These are phyloP conservation scores for Pogostemon cablin DNA, from an alignment of 257 asterid genomes.

Conservation along the genomic window DNA sequence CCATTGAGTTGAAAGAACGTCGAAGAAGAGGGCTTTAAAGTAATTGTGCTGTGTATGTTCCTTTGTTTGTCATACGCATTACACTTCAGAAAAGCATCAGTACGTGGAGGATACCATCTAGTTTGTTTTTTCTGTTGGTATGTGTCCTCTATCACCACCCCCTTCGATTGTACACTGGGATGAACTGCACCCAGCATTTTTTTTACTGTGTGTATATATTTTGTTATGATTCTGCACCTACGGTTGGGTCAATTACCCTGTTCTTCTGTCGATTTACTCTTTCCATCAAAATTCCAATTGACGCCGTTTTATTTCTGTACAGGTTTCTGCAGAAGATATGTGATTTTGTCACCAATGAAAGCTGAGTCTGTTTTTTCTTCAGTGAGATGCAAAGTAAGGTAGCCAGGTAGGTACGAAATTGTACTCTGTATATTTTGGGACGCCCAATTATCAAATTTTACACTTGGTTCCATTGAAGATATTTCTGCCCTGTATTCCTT, in stretches of 20 bases:
- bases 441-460: background rate
- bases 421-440: slow-evolving; percentile 7
- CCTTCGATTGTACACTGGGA: too few relatives aligned
- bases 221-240: background rate
- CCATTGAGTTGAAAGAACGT: slow-evolving; percentile 59
- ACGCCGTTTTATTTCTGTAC: slow-evolving; percentile 48
- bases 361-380: slow-evolving; percentile 16
- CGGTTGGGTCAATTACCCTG: slow-evolving; percentile 6
- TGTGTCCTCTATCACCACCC: slow-evolving; percentile 26
- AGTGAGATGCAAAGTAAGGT: slow-evolving; percentile 21
- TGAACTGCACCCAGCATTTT: too few relatives aligned
- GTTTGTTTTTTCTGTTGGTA: slow-evolving; percentile 42
- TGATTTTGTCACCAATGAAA: slow-evolving; percentile 21
- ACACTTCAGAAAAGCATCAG: slow-evolving; percentile 35
- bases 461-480: background rate
- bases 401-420: slow-evolving; percentile 12
- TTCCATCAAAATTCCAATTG: slow-evolving; percentile 44
- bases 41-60: slow-evolving; percentile 30
- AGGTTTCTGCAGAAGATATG: slow-evolving; percentile 35
- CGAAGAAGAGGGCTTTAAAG: slow-evolving; percentile 52
- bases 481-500: background rate
- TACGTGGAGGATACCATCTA: slow-evolving; percentile 41
- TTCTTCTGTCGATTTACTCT: slow-evolving; percentile 38
- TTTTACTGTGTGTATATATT: background rate
- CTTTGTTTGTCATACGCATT: slow-evolving; percentile 31